A percentile compares a stretch with the other conserved stretches of the same genome.
Evolutionary conservation across 345 rosid species (phyloP).

Genomic region (Aethionema arabicum): DNA sequence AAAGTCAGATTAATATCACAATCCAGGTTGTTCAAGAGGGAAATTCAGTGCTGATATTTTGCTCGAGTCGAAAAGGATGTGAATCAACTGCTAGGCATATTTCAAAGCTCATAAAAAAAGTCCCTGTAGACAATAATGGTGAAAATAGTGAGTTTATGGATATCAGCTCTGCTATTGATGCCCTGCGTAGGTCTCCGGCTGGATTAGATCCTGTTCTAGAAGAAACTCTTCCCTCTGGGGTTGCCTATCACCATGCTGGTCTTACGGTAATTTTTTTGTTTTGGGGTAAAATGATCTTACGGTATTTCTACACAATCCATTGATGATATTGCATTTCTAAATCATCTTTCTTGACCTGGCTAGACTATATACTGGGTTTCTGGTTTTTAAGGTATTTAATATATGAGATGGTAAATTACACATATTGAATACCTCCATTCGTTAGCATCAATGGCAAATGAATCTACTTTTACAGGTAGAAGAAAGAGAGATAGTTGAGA

Average conservation of each 20-base stretch:
- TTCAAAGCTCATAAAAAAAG: conserved; percentile 70
- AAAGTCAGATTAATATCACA: conserved; percentile 26
- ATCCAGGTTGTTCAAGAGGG: conserved; percentile 94
- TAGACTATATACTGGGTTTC: conserved; percentile 12
- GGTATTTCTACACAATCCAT: conserved; percentile 48
- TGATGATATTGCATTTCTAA: conserved; percentile 19
- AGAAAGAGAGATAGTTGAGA: conserved; percentile 94
- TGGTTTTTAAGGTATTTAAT: conserved; percentile 16
- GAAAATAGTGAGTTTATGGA: conserved; percentile 58
- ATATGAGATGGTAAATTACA: conserved; percentile 21
- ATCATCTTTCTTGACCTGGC: conserved; percentile 18
- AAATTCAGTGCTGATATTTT: conserved; percentile 88
- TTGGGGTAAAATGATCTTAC: conserved; percentile 54
- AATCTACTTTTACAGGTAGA: conserved; percentile 57
- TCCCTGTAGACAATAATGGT: conserved; percentile 42
- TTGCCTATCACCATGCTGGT: conserved; percentile 99
- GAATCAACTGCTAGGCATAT: conserved; percentile 95
- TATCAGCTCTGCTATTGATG: conserved; percentile 70
- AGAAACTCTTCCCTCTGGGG: conserved; percentile 91
- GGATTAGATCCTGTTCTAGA: conserved; percentile 90
- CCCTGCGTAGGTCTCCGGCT: conserved; percentile 72
- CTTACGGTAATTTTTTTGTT: conserved; percentile 66
- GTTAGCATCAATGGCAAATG: conserved; percentile 7
- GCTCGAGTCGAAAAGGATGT: conserved; percentile 98
- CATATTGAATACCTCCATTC: conserved; percentile 11